These are phyloP conservation scores for Panicum hallii DNA, from an alignment of 202 grass and related monocot genomes.

Conservation along the genomic window DNA sequence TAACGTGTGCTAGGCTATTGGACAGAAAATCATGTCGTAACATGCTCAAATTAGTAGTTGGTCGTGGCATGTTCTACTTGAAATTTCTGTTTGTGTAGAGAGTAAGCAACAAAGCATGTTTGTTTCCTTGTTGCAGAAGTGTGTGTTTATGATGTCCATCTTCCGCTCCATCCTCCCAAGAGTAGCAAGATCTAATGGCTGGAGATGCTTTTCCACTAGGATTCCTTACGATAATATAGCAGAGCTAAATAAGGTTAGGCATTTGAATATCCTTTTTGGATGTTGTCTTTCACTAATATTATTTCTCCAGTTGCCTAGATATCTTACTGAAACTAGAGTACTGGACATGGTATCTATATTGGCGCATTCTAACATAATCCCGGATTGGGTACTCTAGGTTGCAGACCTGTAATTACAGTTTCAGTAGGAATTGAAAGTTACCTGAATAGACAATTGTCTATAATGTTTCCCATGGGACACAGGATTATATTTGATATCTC, in stretches of 20 bases:
- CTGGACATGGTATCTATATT: neutral
- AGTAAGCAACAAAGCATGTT: neutral
- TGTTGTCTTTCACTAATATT: neutral
- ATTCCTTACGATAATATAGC: slow-evolving; percentile 49
- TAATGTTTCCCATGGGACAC: neutral
- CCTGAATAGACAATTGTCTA: neutral
- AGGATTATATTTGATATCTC: neutral
- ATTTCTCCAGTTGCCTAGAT: neutral
- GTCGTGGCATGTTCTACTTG: neutral
- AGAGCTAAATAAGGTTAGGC: slow-evolving; percentile 67
- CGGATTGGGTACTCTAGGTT: neutral
- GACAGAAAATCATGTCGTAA: neutral
- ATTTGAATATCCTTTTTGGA: neutral
- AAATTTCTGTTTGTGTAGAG: neutral
- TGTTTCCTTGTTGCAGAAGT: slow-evolving; percentile 36
- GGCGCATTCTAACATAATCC: neutral
- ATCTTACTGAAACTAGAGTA: slow-evolving; percentile 4
- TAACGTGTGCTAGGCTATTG: neutral
- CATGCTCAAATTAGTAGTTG: slow-evolving; percentile 4
- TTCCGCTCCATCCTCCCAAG: slow-evolving; percentile 40
- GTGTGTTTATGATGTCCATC: slow-evolving; percentile 33
- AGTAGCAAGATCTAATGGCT: slow-evolving; percentile 40
- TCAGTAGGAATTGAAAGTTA: slow-evolving; percentile 4
- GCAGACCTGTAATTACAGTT: neutral
- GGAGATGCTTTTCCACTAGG: slow-evolving; percentile 56